Evolutionary conservation across 768 basidiomycete species (phyloP), one percentile per base, ranked within the genome.

Genomic region (Hebeloma cylindrosporum): DNA sequence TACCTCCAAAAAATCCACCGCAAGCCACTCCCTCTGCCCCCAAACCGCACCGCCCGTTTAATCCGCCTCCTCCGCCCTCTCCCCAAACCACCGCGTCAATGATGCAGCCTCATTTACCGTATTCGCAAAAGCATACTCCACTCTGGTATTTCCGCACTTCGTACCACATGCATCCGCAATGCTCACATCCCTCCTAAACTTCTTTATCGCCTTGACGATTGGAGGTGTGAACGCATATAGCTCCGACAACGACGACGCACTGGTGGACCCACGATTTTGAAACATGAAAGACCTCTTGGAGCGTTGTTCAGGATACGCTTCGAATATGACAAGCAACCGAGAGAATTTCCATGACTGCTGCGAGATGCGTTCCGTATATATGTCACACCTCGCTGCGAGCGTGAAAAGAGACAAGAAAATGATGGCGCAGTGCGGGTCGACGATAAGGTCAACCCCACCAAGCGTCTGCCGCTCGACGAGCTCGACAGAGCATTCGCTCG

Each of bases 201-300:
- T 85, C 62, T 78, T 82, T 53, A 90, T 66, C 0, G 85, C 80
- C 51, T 84, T 88, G 44, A 86, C 53, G 28, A 85, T 74, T 0
- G 85, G 82, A 3, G 80, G 78, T 0, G 84, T 78, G 55, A 83
- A 88, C 0, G 81, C 77, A 41, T 72, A 70, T 22, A 72, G 54
- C 2, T 51, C 62, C 9, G 51, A 53, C 5, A 28, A 17, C 18
- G 35, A 21, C 3, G 30, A 21, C 11, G 7, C 14, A 23, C 22
- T n/a, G 14, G 16, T 23, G 13, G 30, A 38, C 27, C 18, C 17
- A 27, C 33, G 26, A 6, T 14, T 22, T 41, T 58, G 49, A 13
- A n/a, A 6, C 4, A 26, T 3, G 16, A 17, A 43, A n/a, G 17
- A 26, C 48, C 51, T 61, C 50, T 66, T 67, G 21, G 72, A 70